Evolutionary conservation across 2,329 filamentous ascomycete genomes (phyloP), one percentile per base, ranked within the genome.

Genomic region (Hawksworthiomyces lignivorus): DNA sequence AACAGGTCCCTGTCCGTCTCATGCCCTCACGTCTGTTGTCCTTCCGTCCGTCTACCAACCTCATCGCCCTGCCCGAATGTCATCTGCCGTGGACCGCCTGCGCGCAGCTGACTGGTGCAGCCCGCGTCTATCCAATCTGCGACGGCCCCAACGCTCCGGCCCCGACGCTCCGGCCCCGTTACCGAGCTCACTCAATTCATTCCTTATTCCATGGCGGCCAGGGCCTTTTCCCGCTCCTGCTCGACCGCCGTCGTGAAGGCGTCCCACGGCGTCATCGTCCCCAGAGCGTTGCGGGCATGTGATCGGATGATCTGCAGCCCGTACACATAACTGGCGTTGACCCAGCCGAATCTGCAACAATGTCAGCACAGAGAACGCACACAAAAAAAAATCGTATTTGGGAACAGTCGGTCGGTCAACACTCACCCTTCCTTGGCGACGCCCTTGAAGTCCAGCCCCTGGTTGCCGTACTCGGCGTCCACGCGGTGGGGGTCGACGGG

Each of bases 311-410:
- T 85, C 51, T 89, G 82, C 47, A 97, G 72, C 30, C 90, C 92
- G 57, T 94, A 94, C 44, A 97, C 85, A 60, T 94, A 98, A 60
- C 89, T 96, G 55, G 92, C 90, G 59, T 98, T 98, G 56, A 97
- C 92, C 92, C 92, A 98, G 39, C 90, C 92, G 58, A 98, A 98
- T 44, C 90, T 95, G 56, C 24, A 26, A 40, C 26, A 9, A 6
- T 20, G 52, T 65, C 48, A 65, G 59, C 46, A 48, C 27, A 38
- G 19, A 8, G 36, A 34, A 12, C 17, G 37, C 32, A 12, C 12
- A n/a, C 20, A 29, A 29, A 24, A 24, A 9, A 35, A 20, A 36
- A 33, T n/a, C n/a, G n/a, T n/a, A n/a, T n/a, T n/a, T n/a, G n/a
- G n/a, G n/a, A n/a, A n/a, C n/a, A n/a, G n/a, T n/a, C n/a, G n/a